Conservation (phyloP, 2,329 filamentous ascomycete species). For the Paecilomyces dactylethromorphus region DNA sequence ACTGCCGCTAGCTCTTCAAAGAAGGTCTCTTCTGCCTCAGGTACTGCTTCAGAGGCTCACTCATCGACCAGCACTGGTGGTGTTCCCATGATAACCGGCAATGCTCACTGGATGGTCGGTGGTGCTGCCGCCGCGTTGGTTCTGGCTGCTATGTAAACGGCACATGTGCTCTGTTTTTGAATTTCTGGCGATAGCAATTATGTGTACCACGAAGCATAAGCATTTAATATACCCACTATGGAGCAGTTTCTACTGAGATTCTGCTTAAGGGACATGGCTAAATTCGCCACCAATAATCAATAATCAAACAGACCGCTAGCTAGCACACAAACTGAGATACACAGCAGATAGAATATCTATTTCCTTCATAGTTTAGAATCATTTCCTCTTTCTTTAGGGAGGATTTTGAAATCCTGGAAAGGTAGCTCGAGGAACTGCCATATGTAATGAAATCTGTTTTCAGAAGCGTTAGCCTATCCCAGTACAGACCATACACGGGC, state of each 20-base stretch:
- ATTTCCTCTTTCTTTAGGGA: not conserved
- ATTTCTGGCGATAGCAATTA: not conserved
- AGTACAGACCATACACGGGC: not conserved
- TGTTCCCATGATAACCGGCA: constrained; percentile 7
- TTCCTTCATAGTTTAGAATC: not conserved
- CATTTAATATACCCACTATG: not conserved
- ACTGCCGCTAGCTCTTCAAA: not conserved
- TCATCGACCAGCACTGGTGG: constrained; percentile 3
- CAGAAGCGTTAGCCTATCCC: not conserved
- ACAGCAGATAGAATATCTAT: not conserved
- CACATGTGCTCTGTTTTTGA: not conserved
- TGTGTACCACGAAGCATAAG: not conserved
- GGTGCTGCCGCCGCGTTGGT: constrained; percentile 8
- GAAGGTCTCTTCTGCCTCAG: constrained; percentile 1
- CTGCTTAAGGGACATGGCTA: not conserved
- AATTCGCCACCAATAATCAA: not conserved
- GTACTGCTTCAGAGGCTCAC: not conserved
- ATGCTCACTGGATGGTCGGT: constrained; percentile 6
- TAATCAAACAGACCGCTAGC: not conserved
- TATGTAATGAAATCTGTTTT: constrained; percentile 43
- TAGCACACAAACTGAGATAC: too few species aligned
- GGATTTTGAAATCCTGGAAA: constrained; percentile 21
- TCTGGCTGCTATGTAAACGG: constrained; percentile 5
- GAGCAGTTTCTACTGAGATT: not conserved
- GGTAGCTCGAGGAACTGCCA: constrained; percentile 58